Evolutionary conservation across 371 early-diverging fungal species (phyloP), one percentile per base, ranked within the genome.

Genomic region (Fennellomyces sp.): DNA sequence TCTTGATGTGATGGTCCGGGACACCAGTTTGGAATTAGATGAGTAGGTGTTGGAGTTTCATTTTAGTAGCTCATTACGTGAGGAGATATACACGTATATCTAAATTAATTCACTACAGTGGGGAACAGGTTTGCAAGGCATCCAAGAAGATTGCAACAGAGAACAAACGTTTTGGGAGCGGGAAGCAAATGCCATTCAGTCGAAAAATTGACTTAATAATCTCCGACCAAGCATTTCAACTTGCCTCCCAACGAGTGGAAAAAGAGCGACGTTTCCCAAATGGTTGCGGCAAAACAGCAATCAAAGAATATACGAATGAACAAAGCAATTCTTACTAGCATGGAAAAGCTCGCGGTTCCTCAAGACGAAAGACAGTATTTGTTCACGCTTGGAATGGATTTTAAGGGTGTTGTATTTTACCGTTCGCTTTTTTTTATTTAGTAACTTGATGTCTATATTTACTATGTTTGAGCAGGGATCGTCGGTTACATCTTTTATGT

Each of bases 281-380:
- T 23, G n/a, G 28, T 48, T 23, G 48, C 48, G 15, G 23, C 27
- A 7, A 48, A 58, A 23, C 52, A 60, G 25, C 60, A 52, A 38
- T 51, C 39, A 5, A 60, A 60, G 26, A 52, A 60, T 23, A 30
- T 60, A 8, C 25, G 60, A 2, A 39, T 60, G 52, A 52, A 60
- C 52, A 60, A 60, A 23, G 60, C 52, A 7, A 50, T 60, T 2
- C 13, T 60, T 12, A 52, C 36, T 1, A 38, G 52, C 27, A 52
- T 52, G 12, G 26, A 50, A 11, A 13, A 21, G 7, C 25, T 25
- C 4, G 7, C 28, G 1, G 33, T 60, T n/a, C 52, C 52, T 1
- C 15, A 48, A 13, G 25, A 48, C 3, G 10, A 28, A 19, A 29
- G 23, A 19, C 13, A 58, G 8, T 29, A 25, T 13, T 28, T 58